A percentile compares a stretch with the other conserved stretches of the same genome.
Conservation (phyloP, 208 protist genomes). For the Acanthamoeba healyi region DNA sequence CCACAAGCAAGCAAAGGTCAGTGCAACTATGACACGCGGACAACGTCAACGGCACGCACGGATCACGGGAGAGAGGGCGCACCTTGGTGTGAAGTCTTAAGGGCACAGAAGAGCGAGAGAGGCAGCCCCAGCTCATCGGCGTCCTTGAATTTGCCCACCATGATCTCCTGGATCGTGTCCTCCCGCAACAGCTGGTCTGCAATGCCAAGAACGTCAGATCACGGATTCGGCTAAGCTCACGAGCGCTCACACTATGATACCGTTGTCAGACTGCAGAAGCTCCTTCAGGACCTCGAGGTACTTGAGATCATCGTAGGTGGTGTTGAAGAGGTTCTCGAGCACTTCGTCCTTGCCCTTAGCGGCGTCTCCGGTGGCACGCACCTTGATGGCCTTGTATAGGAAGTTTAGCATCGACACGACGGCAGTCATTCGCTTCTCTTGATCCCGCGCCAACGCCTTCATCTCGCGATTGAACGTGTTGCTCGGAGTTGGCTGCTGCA, state of each 20-base stretch:
- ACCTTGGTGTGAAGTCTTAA: neutral
- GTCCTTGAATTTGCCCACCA: neutral
- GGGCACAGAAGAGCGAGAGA: neutral
- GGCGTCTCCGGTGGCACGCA: neutral
- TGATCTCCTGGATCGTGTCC: conserved; percentile 36
- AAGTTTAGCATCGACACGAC: conserved; percentile 34
- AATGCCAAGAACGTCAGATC: too few relatives aligned
- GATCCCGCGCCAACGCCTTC: neutral
- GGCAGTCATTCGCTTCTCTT: neutral
- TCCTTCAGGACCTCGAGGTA: conserved; percentile 58
- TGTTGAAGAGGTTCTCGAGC: conserved; percentile 49
- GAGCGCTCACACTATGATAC: neutral
- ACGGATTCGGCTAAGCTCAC: neutral
- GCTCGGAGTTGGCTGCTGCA: neutral
- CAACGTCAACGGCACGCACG: neutral
- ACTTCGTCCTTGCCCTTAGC: neutral
- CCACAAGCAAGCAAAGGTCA: too few relatives aligned
- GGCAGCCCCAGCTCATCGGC: neutral
- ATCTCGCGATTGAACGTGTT: neutral
- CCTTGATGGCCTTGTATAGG: conserved; percentile 20
- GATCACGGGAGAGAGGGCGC: neutral
- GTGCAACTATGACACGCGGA: neutral
- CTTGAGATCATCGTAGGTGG: conserved; percentile 62
- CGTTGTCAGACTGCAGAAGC: conserved; percentile 24
- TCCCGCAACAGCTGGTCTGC: neutral